A percentile compares a stretch with the other conserved stretches of the same genome.
These are phyloP conservation scores for Helotiales sp. DNA, from an alignment of 2,329 filamentous ascomycete genomes.

Conservation along the genomic window DNA sequence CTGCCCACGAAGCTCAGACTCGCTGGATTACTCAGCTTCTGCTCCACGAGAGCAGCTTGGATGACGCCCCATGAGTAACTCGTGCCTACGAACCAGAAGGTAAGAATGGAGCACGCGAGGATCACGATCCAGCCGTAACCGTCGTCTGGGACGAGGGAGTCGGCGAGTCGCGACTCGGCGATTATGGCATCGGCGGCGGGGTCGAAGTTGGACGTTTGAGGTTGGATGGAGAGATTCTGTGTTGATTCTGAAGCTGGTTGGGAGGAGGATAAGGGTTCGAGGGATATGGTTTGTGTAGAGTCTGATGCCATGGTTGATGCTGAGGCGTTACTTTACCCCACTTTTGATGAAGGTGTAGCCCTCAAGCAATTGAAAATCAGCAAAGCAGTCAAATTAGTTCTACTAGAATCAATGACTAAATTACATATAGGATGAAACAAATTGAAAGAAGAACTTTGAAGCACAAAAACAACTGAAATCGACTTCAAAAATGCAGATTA, in stretches of 20 bases:
- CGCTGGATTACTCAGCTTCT: slow-evolving; percentile 53
- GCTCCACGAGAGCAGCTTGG: slow-evolving; percentile 59
- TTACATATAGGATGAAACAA: neutral
- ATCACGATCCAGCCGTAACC: slow-evolving; percentile 64
- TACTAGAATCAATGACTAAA: neutral
- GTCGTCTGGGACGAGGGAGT: slow-evolving; percentile 56
- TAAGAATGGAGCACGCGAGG: slow-evolving; percentile 53
- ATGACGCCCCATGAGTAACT: slow-evolving; percentile 65
- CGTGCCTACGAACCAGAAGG: slow-evolving; percentile 62
- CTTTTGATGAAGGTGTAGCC: neutral
- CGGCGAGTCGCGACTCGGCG: slow-evolving; percentile 51
- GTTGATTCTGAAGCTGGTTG: neutral
- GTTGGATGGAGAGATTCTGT: slow-evolving; percentile 4
- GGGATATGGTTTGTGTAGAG: slow-evolving; percentile 23
- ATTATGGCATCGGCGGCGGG: slow-evolving; percentile 44
- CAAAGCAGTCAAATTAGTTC: too few species aligned
- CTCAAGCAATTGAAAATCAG: too few species aligned
- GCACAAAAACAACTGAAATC: too few species aligned
- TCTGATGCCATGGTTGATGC: neutral
- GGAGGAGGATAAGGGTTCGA: neutral
- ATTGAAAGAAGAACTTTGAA: neutral
- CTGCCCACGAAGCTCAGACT: slow-evolving; percentile 65
- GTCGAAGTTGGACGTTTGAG: slow-evolving; percentile 28
- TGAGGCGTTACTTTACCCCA: neutral
- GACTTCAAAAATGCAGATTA: neutral